Conservation (phyloP, 1,284 basidiomycete species). For the Leccinum olivaceoglutinosum region DNA sequence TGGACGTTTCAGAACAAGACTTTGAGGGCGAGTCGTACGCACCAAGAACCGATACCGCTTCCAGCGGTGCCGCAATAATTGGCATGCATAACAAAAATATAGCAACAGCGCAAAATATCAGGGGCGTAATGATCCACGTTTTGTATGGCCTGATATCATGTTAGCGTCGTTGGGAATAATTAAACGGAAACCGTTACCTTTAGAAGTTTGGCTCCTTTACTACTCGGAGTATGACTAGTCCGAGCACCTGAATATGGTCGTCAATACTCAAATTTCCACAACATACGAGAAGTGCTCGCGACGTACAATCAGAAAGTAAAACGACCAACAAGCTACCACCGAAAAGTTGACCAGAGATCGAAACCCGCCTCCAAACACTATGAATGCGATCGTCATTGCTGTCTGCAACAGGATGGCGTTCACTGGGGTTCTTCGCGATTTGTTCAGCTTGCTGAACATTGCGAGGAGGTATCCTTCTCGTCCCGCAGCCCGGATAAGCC, state of each 20-base stretch:
- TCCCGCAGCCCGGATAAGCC: conserved; percentile 85
- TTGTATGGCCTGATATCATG: conserved; percentile 68
- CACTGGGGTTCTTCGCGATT: conserved; percentile 73
- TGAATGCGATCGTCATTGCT: conserved; percentile 67
- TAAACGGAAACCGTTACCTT: conserved; percentile 40
- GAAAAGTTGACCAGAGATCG: conserved; percentile 84
- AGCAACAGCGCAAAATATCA: conserved; percentile 89
- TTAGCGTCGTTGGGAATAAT: neutral
- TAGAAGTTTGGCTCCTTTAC: conserved; percentile 88
- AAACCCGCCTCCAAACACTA: conserved; percentile 85
- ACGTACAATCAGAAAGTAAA: conserved; percentile 83
- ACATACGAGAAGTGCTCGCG: conserved; percentile 1
- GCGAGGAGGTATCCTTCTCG: conserved; percentile 84
- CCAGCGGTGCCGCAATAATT: conserved; percentile 86
- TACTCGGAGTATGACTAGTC: conserved; percentile 76
- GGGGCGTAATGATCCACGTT: conserved; percentile 87
- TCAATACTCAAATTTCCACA: neutral
- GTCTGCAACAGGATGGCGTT: conserved; percentile 83
- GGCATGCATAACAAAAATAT: conserved; percentile 94
- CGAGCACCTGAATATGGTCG: conserved; percentile 57
- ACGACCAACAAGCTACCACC: conserved; percentile 85
- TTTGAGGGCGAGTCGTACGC: conserved; percentile 21
- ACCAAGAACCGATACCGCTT: conserved; percentile 86
- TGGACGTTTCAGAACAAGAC: too few relatives aligned
- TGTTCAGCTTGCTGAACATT: conserved; percentile 73